Base-by-base conservation (phyloP, 345 rosid genomes). In the Geranium rotundifolium region DNA sequence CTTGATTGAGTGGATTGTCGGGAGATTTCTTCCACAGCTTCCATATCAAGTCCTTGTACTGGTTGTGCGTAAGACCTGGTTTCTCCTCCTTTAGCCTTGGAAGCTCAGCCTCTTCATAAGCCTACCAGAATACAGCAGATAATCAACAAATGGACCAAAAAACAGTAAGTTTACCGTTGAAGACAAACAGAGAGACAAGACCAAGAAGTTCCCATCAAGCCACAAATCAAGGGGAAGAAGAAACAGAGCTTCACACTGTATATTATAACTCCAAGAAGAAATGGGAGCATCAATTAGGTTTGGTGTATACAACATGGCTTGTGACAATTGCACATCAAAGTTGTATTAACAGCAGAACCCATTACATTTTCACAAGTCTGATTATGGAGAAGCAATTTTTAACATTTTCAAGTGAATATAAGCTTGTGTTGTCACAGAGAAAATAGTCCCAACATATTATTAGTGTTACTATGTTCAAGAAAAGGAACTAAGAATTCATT, bases 21-120 rank as follows among this genome's bases (percentile, higher is more conserved):
- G 97, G 97, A 59, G 99, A 93, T 76, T 93, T 93, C 84, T 93
- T 93, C 99, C 99, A 93, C 61, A 90, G 71, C 78, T 93, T 93
- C 99, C 99, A 93, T 71, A 93, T 77, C 90, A 93, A 71, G 76
- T 85, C 99, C 81, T 86, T 93, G 83, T 93, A 93, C 66, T 93
- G 99, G 49, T 68, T 90, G 71, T 88, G 99, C 55, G 97, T 90
- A 63, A 93, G 96, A 65, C 99, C 99, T 17, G 97, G 97, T 65
- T 88, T 93, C 81, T 93, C 99, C 64, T 77, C 95, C 80, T 86
- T 93, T 61, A 93, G 82, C 81, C 59, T 82, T 0, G 96, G 96
- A 56, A 93, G 89, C 79, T 93, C 99, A 63, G 84, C 90, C 79
- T 93, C 99, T 72, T 93, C 99, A 79, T 70, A 93, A 34, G 95